Base-by-base conservation (phyloP, 148 eudicot species). In the Amaranthus cruentus region DNA sequence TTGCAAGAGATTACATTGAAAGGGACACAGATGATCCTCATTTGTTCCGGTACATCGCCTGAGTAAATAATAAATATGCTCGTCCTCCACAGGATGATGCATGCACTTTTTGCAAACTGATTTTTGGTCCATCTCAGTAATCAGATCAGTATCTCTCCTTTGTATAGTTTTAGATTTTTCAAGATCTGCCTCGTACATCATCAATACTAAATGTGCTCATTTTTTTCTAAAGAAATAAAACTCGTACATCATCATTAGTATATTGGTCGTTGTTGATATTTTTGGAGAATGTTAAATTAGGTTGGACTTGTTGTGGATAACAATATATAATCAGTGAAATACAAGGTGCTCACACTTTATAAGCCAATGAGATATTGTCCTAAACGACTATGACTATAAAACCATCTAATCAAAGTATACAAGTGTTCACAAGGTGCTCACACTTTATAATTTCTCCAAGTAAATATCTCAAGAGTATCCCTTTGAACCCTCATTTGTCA, bases 1-100 rank as follows among this genome's bases (percentile, higher is more conserved):
- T 81, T 47, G 78, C 78, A 6, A 76, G 82, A 63, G 87, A 84
- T 61, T 84, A 84, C 47, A 49, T 84, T 6, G 87, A 84, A 74
- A 78, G 87, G 71, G 84, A 81, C 76, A 53, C 50, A 49, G 82
- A 81, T 9, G 81, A 84, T 46, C 78, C 82, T 10, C 83, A 84
- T n/a, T 2, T 69, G 42, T 84, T 73, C 71, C 68, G 73, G 13
- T 84, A 81, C 81, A 65, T 81, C 71, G 84, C 84, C 50, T 81
- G 75, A 84, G 69, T 50, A 68, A 9, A 7, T 8, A 10, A 56
- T 56, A 11, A 56, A 18, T 15, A 28, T 68, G 71, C 58, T 18
- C 49, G n/a, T 47, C 57, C 18, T 50, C 5, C 38, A 28, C 38
- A 28, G 28, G 46, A 0, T 48, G 12, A 28, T 4, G 38, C 38